These are phyloP conservation scores for Trichoderma brevicompactum DNA, from an alignment of 2,329 filamentous ascomycete species.

Conservation along the genomic window DNA sequence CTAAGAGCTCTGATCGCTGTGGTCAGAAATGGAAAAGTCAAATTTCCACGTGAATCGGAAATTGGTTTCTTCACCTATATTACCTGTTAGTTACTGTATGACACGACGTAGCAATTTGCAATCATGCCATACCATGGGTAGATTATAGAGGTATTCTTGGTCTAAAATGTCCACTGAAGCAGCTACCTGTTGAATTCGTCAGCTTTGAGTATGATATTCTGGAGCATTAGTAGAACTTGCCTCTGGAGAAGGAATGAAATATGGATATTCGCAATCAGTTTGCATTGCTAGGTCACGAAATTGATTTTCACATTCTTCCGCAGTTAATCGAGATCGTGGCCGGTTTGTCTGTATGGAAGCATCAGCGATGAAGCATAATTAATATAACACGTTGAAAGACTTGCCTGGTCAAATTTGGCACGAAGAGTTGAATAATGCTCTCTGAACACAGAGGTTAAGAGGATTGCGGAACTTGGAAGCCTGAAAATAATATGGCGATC, in stretches of 20 bases:
- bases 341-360: background rate
- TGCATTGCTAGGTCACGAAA: background rate
- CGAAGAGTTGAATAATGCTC: conserved; percentile 19
- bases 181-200: conserved; percentile 4
- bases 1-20: conserved; percentile 21
- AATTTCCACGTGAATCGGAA: conserved; percentile 24
- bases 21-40: conserved; percentile 27
- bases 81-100: background rate
- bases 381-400: background rate
- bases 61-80: conserved; percentile 28
- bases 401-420: conserved; percentile 25
- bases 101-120: background rate
- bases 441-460: conserved; percentile 16
- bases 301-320: conserved; percentile 5
- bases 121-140: conserved; percentile 24
- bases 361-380: background rate
- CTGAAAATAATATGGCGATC: conserved; percentile 1
- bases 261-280: conserved; percentile 17
- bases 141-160: conserved; percentile 27
- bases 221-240: background rate
- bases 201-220: background rate
- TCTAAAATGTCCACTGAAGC: conserved; percentile 6
- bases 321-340: background rate
- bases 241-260: conserved; percentile 4
- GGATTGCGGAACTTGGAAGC: conserved; percentile 27